Base-by-base conservation (phyloP, 2,329 filamentous ascomycete species). In the Alternaria incomplexa region DNA sequence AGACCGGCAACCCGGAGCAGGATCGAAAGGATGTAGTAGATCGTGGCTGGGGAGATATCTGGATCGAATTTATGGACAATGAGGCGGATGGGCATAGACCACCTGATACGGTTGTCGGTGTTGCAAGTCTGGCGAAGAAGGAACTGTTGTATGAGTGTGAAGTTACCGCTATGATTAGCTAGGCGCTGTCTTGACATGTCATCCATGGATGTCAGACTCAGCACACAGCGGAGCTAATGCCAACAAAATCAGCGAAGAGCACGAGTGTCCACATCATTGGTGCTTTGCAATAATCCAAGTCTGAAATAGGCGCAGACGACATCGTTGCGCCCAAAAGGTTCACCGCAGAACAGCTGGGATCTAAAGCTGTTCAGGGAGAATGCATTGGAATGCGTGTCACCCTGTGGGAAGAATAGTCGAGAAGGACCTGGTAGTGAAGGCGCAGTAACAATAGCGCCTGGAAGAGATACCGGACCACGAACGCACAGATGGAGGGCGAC, bases 51-150 rank as follows among this genome's bases (percentile, higher is more conserved):
- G 77, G 68, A 25, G 64, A 75, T 3, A 44, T 71, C 8, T 80
- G 78, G 78, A 75, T 75, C 3, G 68, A 77, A 28, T 80, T 77
- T 46, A 79, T 79, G 78, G 75, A 80, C 52, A 56, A 62, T 20
- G 69, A 79, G 5, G 73, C 58, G 5, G 67, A 71, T 12, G 77
- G 77, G 12, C 76, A 80, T 63, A 69, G 73, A 45, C 77, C 77
- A 5, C 77, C 77, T n/a, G 77, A 79, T 59, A 79, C 77, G 6
- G 77, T 80, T 7, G 32, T 80, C 5, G 77, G 77, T 0, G 77
- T 80, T 50, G 76, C 76, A 15, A 71, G 70, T 53, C 62, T 80
- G 61, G 76, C 77, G 26, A 70, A 68, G 63, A 70, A 71, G 40
- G 68, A 69, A 28, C 40, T 79, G 22, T 50, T 77, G 51, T 80